A percentile compares a stretch with the other conserved stretches of the same genome.
phyloP scores from a whole-genome alignment of 352 stramenopile genomes.

The Elongisporangium prolatum region DNA sequence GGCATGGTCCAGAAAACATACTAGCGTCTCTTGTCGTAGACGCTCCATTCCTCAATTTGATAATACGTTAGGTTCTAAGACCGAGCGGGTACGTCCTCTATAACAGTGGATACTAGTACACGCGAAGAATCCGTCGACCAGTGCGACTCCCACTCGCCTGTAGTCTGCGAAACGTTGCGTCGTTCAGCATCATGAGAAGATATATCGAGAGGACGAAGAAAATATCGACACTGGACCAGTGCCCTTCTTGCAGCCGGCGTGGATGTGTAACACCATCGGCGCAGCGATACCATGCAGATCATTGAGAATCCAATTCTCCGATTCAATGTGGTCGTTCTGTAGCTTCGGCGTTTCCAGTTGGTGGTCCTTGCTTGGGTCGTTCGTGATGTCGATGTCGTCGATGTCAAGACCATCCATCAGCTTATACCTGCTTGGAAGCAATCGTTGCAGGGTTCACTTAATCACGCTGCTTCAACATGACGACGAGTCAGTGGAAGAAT shows the following conservation, averaged over 20 bases:
- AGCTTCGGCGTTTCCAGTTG: no score
- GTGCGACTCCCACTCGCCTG: slow-evolving; percentile 24
- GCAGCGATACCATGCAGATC: slow-evolving; percentile 18
- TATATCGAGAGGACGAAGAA: slow-evolving; percentile 59
- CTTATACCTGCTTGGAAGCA: no score
- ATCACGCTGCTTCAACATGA: no score
- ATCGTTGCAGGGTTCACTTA: no score
- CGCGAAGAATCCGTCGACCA: slow-evolving; percentile 40
- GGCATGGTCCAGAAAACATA: slow-evolving; percentile 49
- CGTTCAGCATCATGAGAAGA: slow-evolving; percentile 49
- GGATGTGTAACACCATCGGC: slow-evolving; percentile 15
- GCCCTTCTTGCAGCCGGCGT: slow-evolving; percentile 20
- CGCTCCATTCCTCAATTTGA: slow-evolving; percentile 17
- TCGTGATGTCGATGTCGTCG: no score
- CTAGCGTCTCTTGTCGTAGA: slow-evolving; percentile 33
- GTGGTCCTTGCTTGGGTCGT: no score
- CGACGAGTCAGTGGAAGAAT: no score
- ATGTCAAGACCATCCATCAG: no score
- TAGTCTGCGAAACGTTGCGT: slow-evolving; percentile 33
- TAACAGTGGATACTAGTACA: no score
- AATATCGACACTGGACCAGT: slow-evolving; percentile 29
- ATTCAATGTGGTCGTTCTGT: not conserved
- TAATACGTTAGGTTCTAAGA: slow-evolving; percentile 20
- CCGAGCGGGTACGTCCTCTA: slow-evolving; percentile 18
- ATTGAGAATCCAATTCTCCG: no score